phyloP scores from a whole-genome alignment of 1,284 basidiomycete genomes.

The Tylopilus sp. region DNA sequence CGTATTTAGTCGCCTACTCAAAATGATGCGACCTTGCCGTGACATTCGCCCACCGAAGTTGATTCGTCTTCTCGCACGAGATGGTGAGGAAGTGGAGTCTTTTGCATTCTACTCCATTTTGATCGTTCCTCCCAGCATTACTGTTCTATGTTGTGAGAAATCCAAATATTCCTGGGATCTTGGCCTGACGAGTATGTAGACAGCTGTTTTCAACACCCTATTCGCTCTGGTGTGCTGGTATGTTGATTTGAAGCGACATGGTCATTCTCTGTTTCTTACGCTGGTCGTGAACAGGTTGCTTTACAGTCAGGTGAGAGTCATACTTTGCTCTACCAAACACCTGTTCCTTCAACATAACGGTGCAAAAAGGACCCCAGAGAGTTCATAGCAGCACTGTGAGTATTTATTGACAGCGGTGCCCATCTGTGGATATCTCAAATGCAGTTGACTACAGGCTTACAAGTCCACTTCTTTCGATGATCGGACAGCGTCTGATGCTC shows the following conservation, averaged over 20 bases:
- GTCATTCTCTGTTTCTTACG: neutral
- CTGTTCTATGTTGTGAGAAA: slow-evolving; percentile 32
- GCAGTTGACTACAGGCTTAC: neutral
- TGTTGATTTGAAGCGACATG: neutral
- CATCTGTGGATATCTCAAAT: no score
- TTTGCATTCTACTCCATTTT: neutral
- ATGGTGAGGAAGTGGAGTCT: slow-evolving; percentile 23
- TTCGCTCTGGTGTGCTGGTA: slow-evolving; percentile 31
- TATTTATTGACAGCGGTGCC: no score
- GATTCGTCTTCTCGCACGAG: slow-evolving; percentile 24
- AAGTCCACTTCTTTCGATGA: neutral
- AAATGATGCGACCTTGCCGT: neutral
- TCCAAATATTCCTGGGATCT: no score
- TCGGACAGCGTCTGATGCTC: slow-evolving; percentile 6
- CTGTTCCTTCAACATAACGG: neutral
- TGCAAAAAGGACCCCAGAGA: slow-evolving; percentile 34
- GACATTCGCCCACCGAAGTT: slow-evolving; percentile 16
- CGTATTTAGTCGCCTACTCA: slow-evolving; percentile 16
- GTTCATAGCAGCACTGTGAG: neutral
- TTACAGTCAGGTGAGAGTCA: slow-evolving; percentile 19
- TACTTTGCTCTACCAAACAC: no score
- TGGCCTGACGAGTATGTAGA: slow-evolving; percentile 18
- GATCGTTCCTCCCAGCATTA: slow-evolving; percentile 14
- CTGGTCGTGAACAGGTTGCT: slow-evolving; percentile 15
- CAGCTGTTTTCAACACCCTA: slow-evolving; percentile 26